Percentiles rank a stretch among this genome's conserved stretches.
Evolutionary conservation across 306 rosid species (phyloP).

Genomic region (Prinsepia uniflora): DNA sequence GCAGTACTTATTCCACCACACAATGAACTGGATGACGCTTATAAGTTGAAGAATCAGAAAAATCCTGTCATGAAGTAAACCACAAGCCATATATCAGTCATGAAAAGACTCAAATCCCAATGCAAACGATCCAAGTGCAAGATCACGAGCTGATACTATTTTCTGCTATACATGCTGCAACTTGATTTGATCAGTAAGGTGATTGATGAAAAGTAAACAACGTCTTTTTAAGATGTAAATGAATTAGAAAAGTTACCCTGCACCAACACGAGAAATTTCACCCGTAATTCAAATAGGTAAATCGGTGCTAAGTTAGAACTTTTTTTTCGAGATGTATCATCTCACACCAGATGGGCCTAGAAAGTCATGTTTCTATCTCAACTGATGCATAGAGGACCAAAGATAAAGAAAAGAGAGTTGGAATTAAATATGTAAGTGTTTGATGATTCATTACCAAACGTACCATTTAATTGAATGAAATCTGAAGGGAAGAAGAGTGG

Average conservation of each 20-base stretch:
- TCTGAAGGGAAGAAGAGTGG: conserved; percentile 56
- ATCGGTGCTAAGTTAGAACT: conserved; percentile 6
- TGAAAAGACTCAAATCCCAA: not conserved
- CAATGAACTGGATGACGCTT: conserved; percentile 77
- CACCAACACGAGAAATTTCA: conserved; percentile 80
- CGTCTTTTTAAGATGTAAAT: conserved; percentile 4
- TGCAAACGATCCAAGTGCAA: not conserved
- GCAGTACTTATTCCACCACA: conserved; percentile 90
- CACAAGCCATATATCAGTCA: conserved; percentile 11
- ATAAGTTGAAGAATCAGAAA: conserved; percentile 63
- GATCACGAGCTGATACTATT: not conserved
- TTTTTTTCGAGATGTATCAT: not conserved
- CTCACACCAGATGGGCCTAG: not conserved
- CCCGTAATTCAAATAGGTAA: conserved; percentile 44
- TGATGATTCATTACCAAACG: not conserved
- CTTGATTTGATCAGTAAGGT: not conserved
- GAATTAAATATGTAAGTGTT: not conserved
- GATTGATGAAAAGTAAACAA: no score
- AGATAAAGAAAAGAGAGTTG: not conserved
- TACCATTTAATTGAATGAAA: conserved; percentile 66
- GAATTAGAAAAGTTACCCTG: conserved; percentile 53
- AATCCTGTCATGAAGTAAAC: conserved; percentile 31
- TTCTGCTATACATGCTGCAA: not conserved
- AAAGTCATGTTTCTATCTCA: not conserved
- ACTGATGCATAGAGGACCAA: not conserved